Base-by-base conservation (phyloP, 495 filamentous ascomycete species). In the Xylaria telfairii region DNA sequence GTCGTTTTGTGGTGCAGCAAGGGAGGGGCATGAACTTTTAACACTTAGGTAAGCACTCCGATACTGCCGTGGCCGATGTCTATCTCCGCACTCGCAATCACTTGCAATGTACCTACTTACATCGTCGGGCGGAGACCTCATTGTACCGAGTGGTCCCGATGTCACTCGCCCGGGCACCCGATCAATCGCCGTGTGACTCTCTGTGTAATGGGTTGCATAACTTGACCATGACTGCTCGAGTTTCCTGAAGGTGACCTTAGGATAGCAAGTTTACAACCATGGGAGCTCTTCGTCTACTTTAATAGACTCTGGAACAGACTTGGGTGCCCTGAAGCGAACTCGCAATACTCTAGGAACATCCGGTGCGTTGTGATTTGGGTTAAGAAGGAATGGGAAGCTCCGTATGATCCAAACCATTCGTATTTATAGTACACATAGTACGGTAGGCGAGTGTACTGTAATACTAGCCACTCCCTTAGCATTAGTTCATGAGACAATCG, bases 1-100 rank as follows among this genome's bases (percentile, higher is more conserved):
- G n/a, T n/a, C n/a, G 19, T 59, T 59, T 59, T 59, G 32, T 59
- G 30, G 19, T n/a, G n/a, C n/a, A n/a, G n/a, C n/a, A n/a, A 21
- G 56, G 8, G 32, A 37, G 56, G 56, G 56, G 30, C 30, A 19
- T 37, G 6, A 32, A 19, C 26, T 19, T 57, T 57, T n/a, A n/a
- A n/a, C n/a, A n/a, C n/a, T 37, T 37, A 37, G 30, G n/a, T 59
- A 59, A 37, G 56, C 56, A n/a, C 7, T 34, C 56, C 30, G 56
- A 37, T 32, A 37, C 15, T n/a, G 56, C 17, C 15, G 49, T 10
- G 24, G 49, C 13, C n/a, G 30, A 37, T 30, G 5, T 59, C 26
- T 10, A 19, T 37, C 56, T 59, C 56, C 56, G 56, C 56, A 59
- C 32, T 28, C 9, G 26, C 56, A 59, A 59, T 28, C 32, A 37